A percentile compares a stretch with the other conserved stretches of the same genome.
These are phyloP conservation scores for Gloeopeniophorella convolvens DNA, from an alignment of 768 basidiomycete species.

Conservation along the genomic window DNA sequence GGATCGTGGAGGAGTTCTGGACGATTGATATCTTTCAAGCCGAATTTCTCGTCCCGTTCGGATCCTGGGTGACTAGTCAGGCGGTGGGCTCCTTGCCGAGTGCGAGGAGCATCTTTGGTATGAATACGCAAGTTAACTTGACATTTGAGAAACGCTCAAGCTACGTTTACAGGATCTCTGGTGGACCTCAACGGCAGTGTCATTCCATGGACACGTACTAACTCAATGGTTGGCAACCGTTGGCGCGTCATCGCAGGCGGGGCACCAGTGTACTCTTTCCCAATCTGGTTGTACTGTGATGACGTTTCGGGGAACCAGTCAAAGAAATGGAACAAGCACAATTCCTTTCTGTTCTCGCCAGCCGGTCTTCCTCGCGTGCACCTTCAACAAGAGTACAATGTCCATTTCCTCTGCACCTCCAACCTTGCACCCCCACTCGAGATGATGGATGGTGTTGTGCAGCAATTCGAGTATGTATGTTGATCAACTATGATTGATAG, in stretches of 20 bases:
- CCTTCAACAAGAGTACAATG: slow-evolving; percentile 27
- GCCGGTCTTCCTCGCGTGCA: slow-evolving; percentile 32
- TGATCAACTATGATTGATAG: background rate
- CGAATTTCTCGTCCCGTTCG: background rate
- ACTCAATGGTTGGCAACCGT: background rate
- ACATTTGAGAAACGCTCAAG: background rate
- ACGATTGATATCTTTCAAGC: background rate
- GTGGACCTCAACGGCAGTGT: background rate
- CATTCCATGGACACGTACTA: background rate
- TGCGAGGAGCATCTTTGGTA: background rate
- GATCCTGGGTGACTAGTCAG: background rate
- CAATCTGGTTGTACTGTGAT: slow-evolving; percentile 39
- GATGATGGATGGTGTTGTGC: slow-evolving; percentile 32
- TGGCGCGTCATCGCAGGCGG: background rate
- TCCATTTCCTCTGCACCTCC: slow-evolving; percentile 35
- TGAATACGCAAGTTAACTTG: background rate
- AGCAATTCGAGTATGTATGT: slow-evolving; percentile 27
- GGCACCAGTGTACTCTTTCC: slow-evolving; percentile 26
- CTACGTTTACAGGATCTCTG: background rate
- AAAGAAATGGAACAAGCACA: slow-evolving; percentile 45
- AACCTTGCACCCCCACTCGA: slow-evolving; percentile 37
- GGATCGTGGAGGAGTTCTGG: background rate
- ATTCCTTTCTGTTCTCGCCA: slow-evolving; percentile 32
- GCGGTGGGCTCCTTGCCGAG: background rate
- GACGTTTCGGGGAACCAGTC: slow-evolving; percentile 40